phyloP scores from a whole-genome alignment of 2,329 filamentous ascomycete genomes.

The Trichoderma simmonsii region DNA sequence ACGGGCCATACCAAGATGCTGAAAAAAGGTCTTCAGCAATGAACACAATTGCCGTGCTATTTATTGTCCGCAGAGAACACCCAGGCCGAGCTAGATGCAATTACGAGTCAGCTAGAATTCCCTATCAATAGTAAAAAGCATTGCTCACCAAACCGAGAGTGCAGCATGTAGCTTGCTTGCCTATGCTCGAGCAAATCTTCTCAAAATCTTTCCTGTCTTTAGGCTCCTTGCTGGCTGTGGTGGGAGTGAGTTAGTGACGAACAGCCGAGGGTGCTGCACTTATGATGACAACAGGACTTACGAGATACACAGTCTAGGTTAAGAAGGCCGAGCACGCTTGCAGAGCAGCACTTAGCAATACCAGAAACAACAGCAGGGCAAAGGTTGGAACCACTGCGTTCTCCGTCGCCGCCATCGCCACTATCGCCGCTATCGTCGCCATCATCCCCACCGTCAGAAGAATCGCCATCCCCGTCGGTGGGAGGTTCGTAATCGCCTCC shows the following conservation, averaged over 20 bases:
- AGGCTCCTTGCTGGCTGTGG: not conserved
- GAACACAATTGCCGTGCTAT: not conserved
- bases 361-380: not conserved
- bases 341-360: slow-evolving; percentile 9
- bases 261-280: not conserved
- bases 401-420: not conserved
- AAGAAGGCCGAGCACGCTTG: not conserved
- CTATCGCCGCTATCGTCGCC: not conserved
- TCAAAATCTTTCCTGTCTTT: not conserved
- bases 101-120: not conserved
- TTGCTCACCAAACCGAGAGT: slow-evolving; percentile 14
- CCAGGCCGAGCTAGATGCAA: slow-evolving; percentile 12
- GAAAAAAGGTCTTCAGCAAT: too few relatives aligned
- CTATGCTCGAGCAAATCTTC: not conserved
- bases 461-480: not conserved
- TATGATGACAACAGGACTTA: not conserved
- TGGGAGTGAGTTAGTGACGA: not conserved
- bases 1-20: not conserved
- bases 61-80: slow-evolving; percentile 1
- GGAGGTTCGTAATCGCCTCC: not conserved
- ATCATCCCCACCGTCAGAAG: not conserved
- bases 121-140: not conserved
- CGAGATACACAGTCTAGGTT: slow-evolving; percentile 8
- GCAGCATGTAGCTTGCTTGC: not conserved
- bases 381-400: not conserved